These are phyloP conservation scores for Penicillium sp. DNA, from an alignment of 2,329 filamentous ascomycete genomes.

Conservation along the genomic window DNA sequence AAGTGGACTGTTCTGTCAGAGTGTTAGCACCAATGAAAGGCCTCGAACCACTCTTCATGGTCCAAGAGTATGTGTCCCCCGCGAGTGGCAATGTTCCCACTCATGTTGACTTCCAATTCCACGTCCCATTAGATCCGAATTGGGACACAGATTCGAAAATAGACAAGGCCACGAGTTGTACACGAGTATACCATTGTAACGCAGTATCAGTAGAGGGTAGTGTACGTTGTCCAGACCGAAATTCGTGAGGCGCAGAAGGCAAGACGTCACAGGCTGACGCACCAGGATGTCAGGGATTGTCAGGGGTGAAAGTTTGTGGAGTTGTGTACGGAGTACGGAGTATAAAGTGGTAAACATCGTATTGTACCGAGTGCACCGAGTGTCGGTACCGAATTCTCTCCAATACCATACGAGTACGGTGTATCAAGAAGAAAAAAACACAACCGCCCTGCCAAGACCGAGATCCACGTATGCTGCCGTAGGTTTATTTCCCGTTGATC, in stretches of 20 bases:
- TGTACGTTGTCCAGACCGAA: neutral
- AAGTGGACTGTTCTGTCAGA: conserved; percentile 25
- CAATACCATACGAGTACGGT: neutral
- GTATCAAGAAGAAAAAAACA: too few relatives aligned
- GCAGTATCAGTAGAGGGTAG: neutral
- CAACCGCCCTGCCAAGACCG: conserved; percentile 25
- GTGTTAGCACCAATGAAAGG: conserved; percentile 15
- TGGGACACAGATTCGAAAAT: neutral
- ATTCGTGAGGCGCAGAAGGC: neutral
- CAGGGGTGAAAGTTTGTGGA: conserved; percentile 22
- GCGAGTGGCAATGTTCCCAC: conserved; percentile 23
- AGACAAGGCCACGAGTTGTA: neutral
- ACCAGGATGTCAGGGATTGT: conserved; percentile 24
- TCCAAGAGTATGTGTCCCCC: conserved; percentile 11
- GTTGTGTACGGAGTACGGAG: too few relatives aligned
- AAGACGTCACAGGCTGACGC: conserved; percentile 32
- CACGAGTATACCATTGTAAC: neutral
- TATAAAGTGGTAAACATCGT: neutral
- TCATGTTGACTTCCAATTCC: neutral
- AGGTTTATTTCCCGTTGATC: conserved; percentile 12
- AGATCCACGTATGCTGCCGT: conserved; percentile 13
- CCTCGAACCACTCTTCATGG: conserved; percentile 10
- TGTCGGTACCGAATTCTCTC: neutral
- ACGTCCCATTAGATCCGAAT: neutral
- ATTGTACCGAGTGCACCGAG: neutral